These are phyloP conservation scores for Arctium lappa DNA, from an alignment of 129 eudicot genomes.

Conservation along the genomic window DNA sequence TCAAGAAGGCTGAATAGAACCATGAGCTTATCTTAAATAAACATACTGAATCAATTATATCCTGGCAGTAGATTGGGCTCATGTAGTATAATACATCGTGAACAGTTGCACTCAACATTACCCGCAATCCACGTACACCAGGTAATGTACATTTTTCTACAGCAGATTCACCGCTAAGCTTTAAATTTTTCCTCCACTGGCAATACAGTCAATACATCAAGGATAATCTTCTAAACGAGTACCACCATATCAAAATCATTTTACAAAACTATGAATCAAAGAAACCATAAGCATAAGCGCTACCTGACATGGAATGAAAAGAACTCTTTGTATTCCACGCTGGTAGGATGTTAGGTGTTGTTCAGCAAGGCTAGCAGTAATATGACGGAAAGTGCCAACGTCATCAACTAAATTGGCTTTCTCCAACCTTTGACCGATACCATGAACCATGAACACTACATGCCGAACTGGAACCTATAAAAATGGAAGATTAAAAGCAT, in stretches of 20 bases:
- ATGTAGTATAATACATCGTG: slow-evolving; percentile 95
- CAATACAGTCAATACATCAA: background rate
- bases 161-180: slow-evolving; percentile 91
- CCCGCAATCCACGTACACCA: slow-evolving; percentile 85
- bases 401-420: slow-evolving; percentile 93
- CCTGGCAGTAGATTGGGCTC: slow-evolving; percentile 99
- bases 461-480: slow-evolving; percentile 91
- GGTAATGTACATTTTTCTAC: slow-evolving; percentile 86
- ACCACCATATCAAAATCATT: background rate
- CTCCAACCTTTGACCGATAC: slow-evolving; percentile 98
- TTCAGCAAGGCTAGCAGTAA: slow-evolving; percentile 79
- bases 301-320: slow-evolving; percentile 94
- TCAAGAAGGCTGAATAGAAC: background rate
- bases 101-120: slow-evolving; percentile 91
- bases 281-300: slow-evolving; percentile 1
- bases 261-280: background rate
- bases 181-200: slow-evolving; percentile 96
- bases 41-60: slow-evolving; percentile 85
- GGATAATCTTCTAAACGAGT: background rate
- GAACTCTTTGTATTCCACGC: slow-evolving; percentile 73
- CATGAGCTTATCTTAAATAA: background rate
- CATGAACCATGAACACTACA: slow-evolving; percentile 97
- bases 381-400: slow-evolving; percentile 66
- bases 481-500: background rate
- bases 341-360: slow-evolving; percentile 77